These are phyloP conservation scores for Massariosphaeria phaeospora DNA, from an alignment of 495 filamentous ascomycete species.

Conservation along the genomic window DNA sequence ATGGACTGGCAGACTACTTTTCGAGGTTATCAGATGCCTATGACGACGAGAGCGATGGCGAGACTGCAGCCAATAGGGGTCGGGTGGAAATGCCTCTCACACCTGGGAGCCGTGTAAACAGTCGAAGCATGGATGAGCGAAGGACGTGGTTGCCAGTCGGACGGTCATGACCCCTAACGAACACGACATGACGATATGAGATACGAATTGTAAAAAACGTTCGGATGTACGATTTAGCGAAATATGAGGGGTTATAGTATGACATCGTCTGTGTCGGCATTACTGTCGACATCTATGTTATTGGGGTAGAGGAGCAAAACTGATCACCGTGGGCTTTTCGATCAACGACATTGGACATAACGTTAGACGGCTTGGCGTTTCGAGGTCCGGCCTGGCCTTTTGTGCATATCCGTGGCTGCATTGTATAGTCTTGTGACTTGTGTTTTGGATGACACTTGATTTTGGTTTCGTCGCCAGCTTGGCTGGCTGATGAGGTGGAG, in stretches of 20 bases:
- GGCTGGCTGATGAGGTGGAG: no score
- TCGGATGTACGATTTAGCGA: neutral
- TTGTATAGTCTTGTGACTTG: no score
- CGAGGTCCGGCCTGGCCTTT: no score
- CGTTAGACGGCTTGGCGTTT: no score
- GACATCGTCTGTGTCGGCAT: no score
- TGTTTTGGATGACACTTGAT: no score
- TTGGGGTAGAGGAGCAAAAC: no score
- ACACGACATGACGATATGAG: constrained; percentile 14
- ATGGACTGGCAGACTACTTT: constrained; percentile 85
- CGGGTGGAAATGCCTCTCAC: constrained; percentile 64
- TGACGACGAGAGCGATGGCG: constrained; percentile 51
- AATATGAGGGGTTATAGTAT: neutral
- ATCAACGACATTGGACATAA: no score
- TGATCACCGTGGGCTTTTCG: no score
- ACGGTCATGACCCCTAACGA: constrained; percentile 10
- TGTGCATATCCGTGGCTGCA: no score
- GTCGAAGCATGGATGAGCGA: constrained; percentile 58
- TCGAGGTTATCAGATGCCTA: constrained; percentile 59
- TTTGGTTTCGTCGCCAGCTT: no score
- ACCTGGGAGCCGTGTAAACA: constrained; percentile 60
- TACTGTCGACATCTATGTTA: no score
- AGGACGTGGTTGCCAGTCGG: constrained; percentile 43
- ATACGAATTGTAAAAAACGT: neutral
- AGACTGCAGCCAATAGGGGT: constrained; percentile 38